Base-by-base conservation (phyloP, 331 rosid species). In the Spiraea crenata region DNA sequence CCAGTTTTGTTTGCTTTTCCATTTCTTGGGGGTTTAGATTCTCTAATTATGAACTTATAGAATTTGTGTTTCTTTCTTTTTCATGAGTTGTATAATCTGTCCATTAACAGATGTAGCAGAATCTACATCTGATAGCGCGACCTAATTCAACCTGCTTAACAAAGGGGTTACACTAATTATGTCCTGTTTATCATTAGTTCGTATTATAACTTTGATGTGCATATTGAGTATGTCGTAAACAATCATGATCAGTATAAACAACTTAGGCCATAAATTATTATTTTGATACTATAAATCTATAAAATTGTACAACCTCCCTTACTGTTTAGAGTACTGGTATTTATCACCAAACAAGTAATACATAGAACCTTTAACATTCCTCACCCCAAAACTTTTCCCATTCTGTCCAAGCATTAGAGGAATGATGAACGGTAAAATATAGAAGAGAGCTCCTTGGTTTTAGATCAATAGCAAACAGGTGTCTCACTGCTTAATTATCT, bases 401-500 rank as follows among this genome's bases (percentile, higher is more conserved):
- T 25, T 25, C 31, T 25, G 31, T 25, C 31, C 31, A 78, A 87
- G 81, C 65, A 65, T 84, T 59, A 85, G 95, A 84, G 69, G 59
- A 70, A 75, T 65, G 49, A 89, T 85, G 61, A 56, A 65, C 10
- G 69, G 75, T 68, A 79, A 81, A 88, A 78, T 73, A 25, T 25
- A 25, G 31, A 25, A 25, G 31, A 25, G 31, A 25, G 31, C 31
- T 25, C 2, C 31, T 25, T 25, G 31, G 31, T 25, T 25, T 25
- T 25, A 25, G 31, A 25, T 25, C 31, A 25, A 25, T 8, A 54
- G 41, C 15, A 69, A 55, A 54, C 40, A 6, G 63, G 55, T 19
- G 31, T 55, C 51, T 55, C 19, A 85, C 76, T 77, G 72, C 73
- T 68, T 81, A 76, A 86, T 45, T 85, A 89, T 85, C 79, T 90